Base-by-base conservation (phyloP, 1,284 basidiomycete genomes). In the Cutaneotrichosporon cyanovorans region DNA sequence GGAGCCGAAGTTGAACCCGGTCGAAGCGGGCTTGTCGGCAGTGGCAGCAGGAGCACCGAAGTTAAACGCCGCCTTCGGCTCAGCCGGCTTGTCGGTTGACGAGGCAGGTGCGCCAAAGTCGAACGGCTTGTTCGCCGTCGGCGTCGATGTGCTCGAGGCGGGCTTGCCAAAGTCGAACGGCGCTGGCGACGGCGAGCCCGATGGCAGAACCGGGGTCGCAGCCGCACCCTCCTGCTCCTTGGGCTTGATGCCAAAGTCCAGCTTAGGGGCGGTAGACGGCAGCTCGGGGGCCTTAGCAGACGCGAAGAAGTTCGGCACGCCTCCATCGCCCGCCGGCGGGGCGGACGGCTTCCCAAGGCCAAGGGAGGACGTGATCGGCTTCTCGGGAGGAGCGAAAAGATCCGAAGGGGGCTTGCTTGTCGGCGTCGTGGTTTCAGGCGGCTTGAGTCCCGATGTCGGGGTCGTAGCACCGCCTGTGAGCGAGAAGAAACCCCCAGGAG, bases 221-320 rank as follows among this genome's bases (percentile, higher is more conserved):
- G n/a, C n/a, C 18, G 46, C 33, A 20, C 21, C 37, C 8, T 32
- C 28, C 4, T 30, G 31, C n/a, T 52, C 42, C 4, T 46, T 34
- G n/a, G 54, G 16, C 47, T 53, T 51, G 42, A 50, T 55, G 30
- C 59, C 61, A 51, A 66, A 65, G 46, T 61, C 56, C 34, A 66
- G 58, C 15, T 56, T 46, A 28, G 57, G 45, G 9, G 53, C 23
- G 9, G 49, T 37, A 7, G 35, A 15, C 5, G 50, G 19, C 3
- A 49, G 39, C 10, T 50, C n/a, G 2, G 33, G 16, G 15, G 46
- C 9, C 25, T 21, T 25, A 10, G 40, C 19, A 12, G 25, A 11
- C 42, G 45, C 46, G 22, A 54, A 54, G 46, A 54, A 54, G 42
- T 42, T 50, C 21, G 52, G 52, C 6, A 50, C 34, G 31, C 53